These are phyloP conservation scores for Tricholoma saponaceum DNA, from an alignment of 768 basidiomycete species.

Conservation along the genomic window DNA sequence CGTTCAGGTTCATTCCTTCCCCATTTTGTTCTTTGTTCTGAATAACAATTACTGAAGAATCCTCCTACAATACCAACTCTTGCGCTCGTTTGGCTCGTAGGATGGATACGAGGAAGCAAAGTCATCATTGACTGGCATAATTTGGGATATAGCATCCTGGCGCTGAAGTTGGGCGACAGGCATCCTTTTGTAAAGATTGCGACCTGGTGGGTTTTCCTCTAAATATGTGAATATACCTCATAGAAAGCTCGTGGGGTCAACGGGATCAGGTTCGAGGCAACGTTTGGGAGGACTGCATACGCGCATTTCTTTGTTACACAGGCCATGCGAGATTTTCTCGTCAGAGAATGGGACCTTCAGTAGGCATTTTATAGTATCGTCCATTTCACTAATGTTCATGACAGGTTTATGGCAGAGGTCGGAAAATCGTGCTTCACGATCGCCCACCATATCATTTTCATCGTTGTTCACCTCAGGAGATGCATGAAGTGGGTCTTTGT, in stretches of 20 bases:
- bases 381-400: background rate
- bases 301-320: constrained; percentile 92
- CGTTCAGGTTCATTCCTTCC: constrained; percentile 66
- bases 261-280: constrained; percentile 67
- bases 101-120: constrained; percentile 65
- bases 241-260: background rate
- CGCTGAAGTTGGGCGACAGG: constrained; percentile 65
- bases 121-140: constrained; percentile 99
- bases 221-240: background rate
- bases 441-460: constrained; percentile 87
- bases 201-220: constrained; percentile 48
- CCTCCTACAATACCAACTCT: constrained; percentile 96
- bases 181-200: constrained; percentile 75
- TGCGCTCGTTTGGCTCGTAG: constrained; percentile 75
- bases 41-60: constrained; percentile 50
- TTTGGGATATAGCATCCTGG: constrained; percentile 90
- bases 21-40: constrained; percentile 1
- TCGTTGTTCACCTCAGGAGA: constrained; percentile 61
- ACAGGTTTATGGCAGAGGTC: constrained; percentile 49
- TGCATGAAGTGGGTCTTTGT: constrained; percentile 59
- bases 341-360: constrained; percentile 73
- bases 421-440: constrained; percentile 80
- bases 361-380: constrained; percentile 32
- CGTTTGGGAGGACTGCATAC: constrained; percentile 77
- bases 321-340: constrained; percentile 75